Conservation (phyloP, 768 basidiomycete species). For the Crassisporium funariophilum region DNA sequence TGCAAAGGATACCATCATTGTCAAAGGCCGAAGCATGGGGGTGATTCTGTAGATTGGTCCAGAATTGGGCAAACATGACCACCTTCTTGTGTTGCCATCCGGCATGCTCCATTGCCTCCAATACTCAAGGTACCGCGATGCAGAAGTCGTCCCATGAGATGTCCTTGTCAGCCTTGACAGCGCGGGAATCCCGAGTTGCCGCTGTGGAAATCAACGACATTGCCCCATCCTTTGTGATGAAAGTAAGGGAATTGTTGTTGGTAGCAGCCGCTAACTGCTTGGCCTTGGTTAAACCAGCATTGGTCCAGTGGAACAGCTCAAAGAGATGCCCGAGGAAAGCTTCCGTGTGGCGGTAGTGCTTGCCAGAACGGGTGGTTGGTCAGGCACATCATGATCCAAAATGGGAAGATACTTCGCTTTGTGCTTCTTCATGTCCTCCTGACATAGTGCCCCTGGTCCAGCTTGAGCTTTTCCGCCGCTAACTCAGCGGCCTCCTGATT, state of each 20-base stretch:
- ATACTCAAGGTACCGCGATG: background rate
- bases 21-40: too few relatives aligned
- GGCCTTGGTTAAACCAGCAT: background rate
- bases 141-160: background rate
- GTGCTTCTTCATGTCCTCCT: constrained; percentile 2
- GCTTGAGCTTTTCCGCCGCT: background rate
- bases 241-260: background rate
- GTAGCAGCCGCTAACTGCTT: background rate
- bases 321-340: background rate
- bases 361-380: background rate
- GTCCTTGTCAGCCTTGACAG: background rate
- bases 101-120: background rate
- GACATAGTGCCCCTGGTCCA: background rate
- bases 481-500: background rate
- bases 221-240: background rate
- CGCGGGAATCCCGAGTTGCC: too few relatives aligned
- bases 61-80: too few relatives aligned
- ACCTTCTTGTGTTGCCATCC: too few relatives aligned
- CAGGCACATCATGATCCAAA: background rate
- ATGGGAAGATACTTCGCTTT: background rate
- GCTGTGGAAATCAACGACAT: background rate
- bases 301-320: background rate
- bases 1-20: too few relatives aligned
- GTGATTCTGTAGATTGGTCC: too few relatives aligned
- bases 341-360: background rate